Percentiles rank a stretch among this genome's conserved stretches.
Conservation (phyloP, 208 protist species). For the Porcisia deanei region DNA sequence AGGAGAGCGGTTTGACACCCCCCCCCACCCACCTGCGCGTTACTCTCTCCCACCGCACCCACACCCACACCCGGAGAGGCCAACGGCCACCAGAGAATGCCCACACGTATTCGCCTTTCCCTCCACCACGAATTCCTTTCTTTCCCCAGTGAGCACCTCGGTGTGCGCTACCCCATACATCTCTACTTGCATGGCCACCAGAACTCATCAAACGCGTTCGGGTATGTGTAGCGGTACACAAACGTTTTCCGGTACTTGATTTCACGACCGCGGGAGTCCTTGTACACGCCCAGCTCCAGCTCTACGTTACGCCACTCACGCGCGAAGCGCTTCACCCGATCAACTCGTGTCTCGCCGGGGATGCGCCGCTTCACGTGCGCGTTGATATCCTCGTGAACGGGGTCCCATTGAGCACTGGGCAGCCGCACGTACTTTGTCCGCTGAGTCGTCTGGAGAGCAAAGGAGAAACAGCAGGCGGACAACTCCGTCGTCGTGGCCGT, state of each 20-base stretch:
- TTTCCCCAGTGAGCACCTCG: no score
- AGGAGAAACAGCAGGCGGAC: conserved; percentile 1
- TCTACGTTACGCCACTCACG: conserved; percentile 92
- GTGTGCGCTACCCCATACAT: neutral
- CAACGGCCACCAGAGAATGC: neutral
- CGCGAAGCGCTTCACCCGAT: conserved; percentile 86
- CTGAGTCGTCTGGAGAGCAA: conserved; percentile 27
- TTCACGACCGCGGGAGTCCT: conserved; percentile 85
- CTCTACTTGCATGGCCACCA: conserved; percentile 90
- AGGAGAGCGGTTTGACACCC: no score
- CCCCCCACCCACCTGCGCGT: no score
- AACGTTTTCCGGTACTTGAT: conserved; percentile 92
- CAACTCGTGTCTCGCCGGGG: conserved; percentile 87
- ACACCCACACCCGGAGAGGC: no score
- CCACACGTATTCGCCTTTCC: no score
- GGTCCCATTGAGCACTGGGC: conserved; percentile 85
- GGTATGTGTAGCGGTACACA: conserved; percentile 92
- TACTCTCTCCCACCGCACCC: no score
- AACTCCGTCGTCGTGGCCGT: conserved; percentile 3
- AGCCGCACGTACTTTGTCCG: conserved; percentile 84
- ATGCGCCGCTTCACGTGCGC: conserved; percentile 91
- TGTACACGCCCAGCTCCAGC: conserved; percentile 87
- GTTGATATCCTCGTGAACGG: conserved; percentile 90
- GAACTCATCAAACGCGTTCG: conserved; percentile 91
- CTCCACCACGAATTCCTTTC: no score